Percentiles rank a stretch among this genome's conserved stretches.
Evolutionary conservation across 1,139 yeast genomes (phyloP).

Genomic region (Citeromyces hawaiiensis): DNA sequence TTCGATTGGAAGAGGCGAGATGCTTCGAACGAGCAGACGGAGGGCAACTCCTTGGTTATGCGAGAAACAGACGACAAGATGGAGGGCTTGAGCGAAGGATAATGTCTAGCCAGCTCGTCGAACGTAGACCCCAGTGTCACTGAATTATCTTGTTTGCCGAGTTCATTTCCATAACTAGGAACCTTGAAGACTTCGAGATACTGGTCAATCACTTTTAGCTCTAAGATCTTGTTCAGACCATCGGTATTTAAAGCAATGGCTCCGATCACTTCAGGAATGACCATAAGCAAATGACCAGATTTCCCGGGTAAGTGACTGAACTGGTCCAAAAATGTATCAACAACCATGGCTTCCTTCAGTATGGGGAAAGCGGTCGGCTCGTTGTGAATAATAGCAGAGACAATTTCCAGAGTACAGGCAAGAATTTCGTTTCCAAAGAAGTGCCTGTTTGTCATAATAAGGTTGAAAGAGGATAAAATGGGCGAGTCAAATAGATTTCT

Average conservation of each 20-base stretch:
- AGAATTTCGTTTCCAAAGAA: conserved; percentile 64
- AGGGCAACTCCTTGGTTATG: conserved; percentile 34
- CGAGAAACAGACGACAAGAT: conserved; percentile 37
- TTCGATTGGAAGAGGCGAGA: conserved; percentile 30
- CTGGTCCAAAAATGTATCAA: conserved; percentile 48
- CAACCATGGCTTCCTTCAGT: conserved; percentile 64
- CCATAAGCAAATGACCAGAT: conserved; percentile 41
- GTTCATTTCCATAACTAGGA: conserved; percentile 31
- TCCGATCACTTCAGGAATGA: conserved; percentile 68
- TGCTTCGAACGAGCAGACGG: conserved; percentile 15
- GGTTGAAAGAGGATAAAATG: conserved; percentile 45
- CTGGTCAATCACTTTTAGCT: conserved; percentile 28
- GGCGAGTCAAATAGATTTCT: conserved; percentile 82
- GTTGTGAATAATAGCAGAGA: conserved; percentile 67
- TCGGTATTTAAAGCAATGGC: conserved; percentile 72
- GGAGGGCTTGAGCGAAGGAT: conserved; percentile 52
- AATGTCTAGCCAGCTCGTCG: conserved; percentile 79
- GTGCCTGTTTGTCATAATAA: conserved; percentile 40
- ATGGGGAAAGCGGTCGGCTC: conserved; percentile 87
- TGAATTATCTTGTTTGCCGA: conserved; percentile 31
- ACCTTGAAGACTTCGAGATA: conserved; percentile 39
- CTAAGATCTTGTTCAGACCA: conserved; percentile 49
- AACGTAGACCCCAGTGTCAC: conserved; percentile 45
- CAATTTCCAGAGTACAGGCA: conserved; percentile 49
- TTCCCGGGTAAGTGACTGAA: conserved; percentile 40